Evolutionary conservation across 1,139 yeast genomes (phyloP).

Genomic region (Magnusiomyces suaveolens): DNA sequence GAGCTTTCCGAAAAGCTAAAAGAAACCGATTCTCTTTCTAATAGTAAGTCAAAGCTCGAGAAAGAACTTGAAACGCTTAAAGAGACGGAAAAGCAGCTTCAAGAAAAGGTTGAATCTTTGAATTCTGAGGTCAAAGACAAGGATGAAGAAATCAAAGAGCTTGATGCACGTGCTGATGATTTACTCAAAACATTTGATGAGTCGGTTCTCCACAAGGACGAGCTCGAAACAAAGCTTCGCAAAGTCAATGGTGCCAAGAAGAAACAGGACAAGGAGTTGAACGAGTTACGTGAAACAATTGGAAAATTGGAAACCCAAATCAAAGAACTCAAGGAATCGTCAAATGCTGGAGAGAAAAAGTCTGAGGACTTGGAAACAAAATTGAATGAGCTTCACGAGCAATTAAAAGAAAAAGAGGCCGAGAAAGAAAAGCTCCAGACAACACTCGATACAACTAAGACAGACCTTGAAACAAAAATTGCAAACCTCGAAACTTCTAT

Average conservation of each 20-base stretch:
- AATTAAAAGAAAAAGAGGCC: not conserved
- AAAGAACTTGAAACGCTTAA: constrained; percentile 6
- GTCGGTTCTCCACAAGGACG: not conserved
- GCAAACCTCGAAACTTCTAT: not conserved
- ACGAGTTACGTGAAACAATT: constrained; percentile 18
- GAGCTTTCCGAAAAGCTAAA: not conserved
- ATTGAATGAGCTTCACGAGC: not conserved
- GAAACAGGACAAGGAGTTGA: constrained; percentile 15
- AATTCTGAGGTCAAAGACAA: constrained; percentile 11
- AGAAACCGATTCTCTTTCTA: constrained; percentile 2
- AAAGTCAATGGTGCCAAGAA: constrained; percentile 8
- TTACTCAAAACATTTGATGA: not conserved
- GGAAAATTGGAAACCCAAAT: constrained; percentile 15
- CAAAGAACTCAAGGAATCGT: constrained; percentile 19
- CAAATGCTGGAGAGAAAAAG: constrained; percentile 11
- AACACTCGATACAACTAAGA: constrained; percentile 6
- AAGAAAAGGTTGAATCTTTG: constrained; percentile 12
- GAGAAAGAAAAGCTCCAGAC: constrained; percentile 6
- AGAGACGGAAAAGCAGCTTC: constrained; percentile 1
- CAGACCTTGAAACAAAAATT: constrained; percentile 7
- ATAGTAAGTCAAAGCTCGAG: constrained; percentile 1
- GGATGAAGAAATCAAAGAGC: constrained; percentile 12
- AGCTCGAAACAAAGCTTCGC: constrained; percentile 1
- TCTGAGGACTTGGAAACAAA: not conserved
- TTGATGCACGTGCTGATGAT: constrained; percentile 10